Conservation (phyloP, 139 green algal species). For the Astrephomene gubernaculifera region DNA sequence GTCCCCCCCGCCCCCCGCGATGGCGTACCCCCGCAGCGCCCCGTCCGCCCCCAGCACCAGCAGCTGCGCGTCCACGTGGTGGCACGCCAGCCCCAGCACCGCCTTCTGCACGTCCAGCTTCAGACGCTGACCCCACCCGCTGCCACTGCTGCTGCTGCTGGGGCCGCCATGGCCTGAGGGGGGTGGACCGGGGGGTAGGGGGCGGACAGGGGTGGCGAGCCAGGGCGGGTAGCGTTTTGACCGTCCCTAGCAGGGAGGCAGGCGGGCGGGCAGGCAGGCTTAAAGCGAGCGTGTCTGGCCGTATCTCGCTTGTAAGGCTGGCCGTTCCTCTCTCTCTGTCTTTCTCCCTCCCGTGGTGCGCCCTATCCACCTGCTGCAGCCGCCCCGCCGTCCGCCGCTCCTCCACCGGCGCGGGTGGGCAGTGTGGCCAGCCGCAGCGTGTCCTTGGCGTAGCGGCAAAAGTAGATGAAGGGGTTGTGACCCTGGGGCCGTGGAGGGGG, state of each 20-base stretch:
- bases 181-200: no score
- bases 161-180: neutral
- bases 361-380: no score
- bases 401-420: conserved; percentile 1
- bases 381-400: neutral
- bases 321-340: no score
- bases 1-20: conserved; percentile 1
- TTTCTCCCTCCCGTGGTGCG: no score
- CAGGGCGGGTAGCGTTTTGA: no score
- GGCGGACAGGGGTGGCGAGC: no score
- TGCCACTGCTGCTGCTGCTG: neutral
- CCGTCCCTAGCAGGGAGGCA: no score
- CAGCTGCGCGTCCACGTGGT: conserved; percentile 49
- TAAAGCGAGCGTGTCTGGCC: no score
- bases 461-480: conserved; percentile 53
- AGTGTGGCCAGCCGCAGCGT: conserved; percentile 51
- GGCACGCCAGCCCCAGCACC: conserved; percentile 45
- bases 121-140: conserved; percentile 52
- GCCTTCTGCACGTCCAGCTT: conserved; percentile 57
- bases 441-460: conserved; percentile 57
- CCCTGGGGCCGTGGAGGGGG: conserved; percentile 31
- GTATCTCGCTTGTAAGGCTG: no score
- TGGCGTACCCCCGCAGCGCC: conserved; percentile 51
- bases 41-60: conserved; percentile 56
- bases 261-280: neutral